These are phyloP conservation scores for Guadua angustifolia DNA, from an alignment of 176 grass and related monocot species.

Conservation along the genomic window DNA sequence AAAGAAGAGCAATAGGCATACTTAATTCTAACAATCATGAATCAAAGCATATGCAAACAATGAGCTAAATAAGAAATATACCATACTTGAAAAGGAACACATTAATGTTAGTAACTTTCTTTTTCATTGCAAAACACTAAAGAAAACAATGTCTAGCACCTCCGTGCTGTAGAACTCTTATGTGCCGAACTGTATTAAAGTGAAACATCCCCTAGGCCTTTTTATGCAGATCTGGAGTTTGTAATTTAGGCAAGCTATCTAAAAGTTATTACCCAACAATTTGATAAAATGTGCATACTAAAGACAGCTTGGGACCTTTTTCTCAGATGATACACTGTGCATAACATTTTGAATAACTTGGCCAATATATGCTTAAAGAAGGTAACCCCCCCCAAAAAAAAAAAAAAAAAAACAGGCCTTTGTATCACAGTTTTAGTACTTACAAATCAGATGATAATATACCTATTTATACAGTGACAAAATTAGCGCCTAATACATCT, in stretches of 20 bases:
- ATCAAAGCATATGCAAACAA: slow-evolving; percentile 40
- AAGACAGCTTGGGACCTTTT: slow-evolving; percentile 20
- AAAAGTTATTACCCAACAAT: slow-evolving; percentile 22
- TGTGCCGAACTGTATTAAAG: not conserved
- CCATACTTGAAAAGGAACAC: not conserved
- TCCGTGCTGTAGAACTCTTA: slow-evolving; percentile 3
- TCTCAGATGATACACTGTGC: slow-evolving; percentile 3
- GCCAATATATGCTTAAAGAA: not conserved
- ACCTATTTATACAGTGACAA: too few species aligned
- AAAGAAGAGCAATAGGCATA: slow-evolving; percentile 6
- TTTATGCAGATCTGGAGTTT: slow-evolving; percentile 25
- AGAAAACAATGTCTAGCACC: slow-evolving; percentile 1
- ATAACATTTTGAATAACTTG: slow-evolving; percentile 8
- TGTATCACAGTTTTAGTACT: too few species aligned
- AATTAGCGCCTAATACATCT: too few species aligned
- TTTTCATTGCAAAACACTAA: not conserved
- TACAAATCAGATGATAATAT: too few species aligned
- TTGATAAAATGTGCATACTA: slow-evolving; percentile 22
- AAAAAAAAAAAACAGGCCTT: too few species aligned
- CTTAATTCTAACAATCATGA: slow-evolving; percentile 23
- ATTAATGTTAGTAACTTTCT: not conserved
- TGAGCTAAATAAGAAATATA: slow-evolving; percentile 27
- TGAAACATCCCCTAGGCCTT: not conserved
- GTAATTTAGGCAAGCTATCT: slow-evolving; percentile 17
- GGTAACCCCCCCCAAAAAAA: too few species aligned